Evolutionary conservation across 371 early-diverging fungal species (phyloP), one percentile per base, ranked within the genome.

Genomic region (Dichotomocladium elegans): DNA sequence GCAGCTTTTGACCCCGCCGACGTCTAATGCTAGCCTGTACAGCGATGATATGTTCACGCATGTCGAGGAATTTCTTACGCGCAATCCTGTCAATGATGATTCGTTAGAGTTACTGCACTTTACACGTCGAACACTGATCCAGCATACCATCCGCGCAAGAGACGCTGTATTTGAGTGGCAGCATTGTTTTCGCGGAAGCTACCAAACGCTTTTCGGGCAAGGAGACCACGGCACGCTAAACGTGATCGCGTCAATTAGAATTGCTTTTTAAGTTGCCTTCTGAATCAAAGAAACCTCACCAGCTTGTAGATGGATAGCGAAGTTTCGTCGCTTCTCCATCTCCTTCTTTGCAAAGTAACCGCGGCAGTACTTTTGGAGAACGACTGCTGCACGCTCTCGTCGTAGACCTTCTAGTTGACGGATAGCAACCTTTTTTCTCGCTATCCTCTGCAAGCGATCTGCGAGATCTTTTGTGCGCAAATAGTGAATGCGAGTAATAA

Each of bases 11-110:
- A 17, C 97, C 96, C 27, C 63, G 65, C 28, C 72, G 79, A 15
- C 90, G 84, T 43, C 98, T 91, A 17, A 89, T 63, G 35, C 82
- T 82, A 6, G 89, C 80, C 70, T 99, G 99, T 30, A 94, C 60
- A 40, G 85, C 67, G 25, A 90, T 71, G 37, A 94, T 69, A 30
- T 79, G 64, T 26, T 69, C 59, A 17, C 78, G 47, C 30, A 75
- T 66, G 17, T 66, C 74, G 43, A 70, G 48, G 63, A 78, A 87
- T 25, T 54, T 58, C 40, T 78, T 74, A 29, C 94, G 86, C 0
- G 82, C 86, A 45, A 69, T 57, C 58, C 61, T 60, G 24, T 2
- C 0, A 8, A 15, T 17, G 15, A 5, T 7, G 21, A 17, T 7
- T 17, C n/a, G 17, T 35, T 35, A 35, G 35, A 4, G 21, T 37